Base-by-base conservation (phyloP, 108 stramenopile species). In the Epithemia pelagica region DNA sequence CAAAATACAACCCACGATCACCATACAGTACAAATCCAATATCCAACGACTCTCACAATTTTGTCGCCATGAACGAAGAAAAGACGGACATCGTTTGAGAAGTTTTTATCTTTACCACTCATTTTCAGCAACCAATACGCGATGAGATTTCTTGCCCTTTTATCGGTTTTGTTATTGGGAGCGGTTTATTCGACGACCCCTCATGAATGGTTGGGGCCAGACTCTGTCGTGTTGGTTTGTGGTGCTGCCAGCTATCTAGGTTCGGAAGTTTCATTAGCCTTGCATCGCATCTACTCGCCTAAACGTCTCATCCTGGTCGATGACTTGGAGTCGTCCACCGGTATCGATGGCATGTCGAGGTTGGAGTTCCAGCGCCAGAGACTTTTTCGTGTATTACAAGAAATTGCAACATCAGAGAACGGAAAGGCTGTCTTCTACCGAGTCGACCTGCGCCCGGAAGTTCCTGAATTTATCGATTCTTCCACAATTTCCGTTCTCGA, bases 211-310 rank as follows among this genome's bases (percentile, higher is more conserved):
- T 46, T 46, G 37, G 37, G 37, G 37, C 10, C 5, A 28, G 52
- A 75, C 28, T 87, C 86, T 8, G 91, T 92, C 24, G 82, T 93
- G 1, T 65, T 93, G 46, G 83, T 93, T 65, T 88, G 85, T 10
- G 92, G 92, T 3, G 89, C 87, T 25, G 92, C 89, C 21, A 87
- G 89, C 56, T 90, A 88, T 70, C 54, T 93, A 62, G 92, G 92
- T 30, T 82, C 81, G 23, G 86, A 89, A 71, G 58, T 92, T 0
- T 86, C 86, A 7, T 68, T 92, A 66, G 88, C 91, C 25, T 72
- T 92, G 32, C 73, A 80, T 46, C 84, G 88, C 21, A 86, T 85
- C 32, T 92, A 92, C 72, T 52, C 65, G 29, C 78, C 83, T 0
- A 74, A 76, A 22, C 74, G 78, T 27, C 59, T 92, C 3, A 68